These are phyloP conservation scores for Asterella californica DNA, from an alignment of 225 moss, liverwort and hornwort species.

Conservation along the genomic window DNA sequence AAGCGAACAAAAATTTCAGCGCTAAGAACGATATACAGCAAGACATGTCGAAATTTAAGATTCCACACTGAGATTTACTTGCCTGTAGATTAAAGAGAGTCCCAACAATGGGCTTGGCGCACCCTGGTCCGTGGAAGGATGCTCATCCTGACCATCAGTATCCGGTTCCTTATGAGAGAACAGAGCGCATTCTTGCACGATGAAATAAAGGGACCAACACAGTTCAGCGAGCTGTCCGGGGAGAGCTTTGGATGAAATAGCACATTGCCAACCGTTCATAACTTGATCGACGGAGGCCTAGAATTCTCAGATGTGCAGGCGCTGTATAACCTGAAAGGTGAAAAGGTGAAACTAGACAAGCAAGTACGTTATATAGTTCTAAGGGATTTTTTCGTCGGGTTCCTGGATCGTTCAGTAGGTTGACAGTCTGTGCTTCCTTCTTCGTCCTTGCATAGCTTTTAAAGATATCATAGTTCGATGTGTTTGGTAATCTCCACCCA, in stretches of 20 bases:
- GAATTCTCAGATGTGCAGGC: no score
- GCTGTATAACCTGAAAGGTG: conserved; percentile 42
- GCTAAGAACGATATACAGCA: background rate
- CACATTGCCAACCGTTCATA: no score
- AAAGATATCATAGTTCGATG: conserved; percentile 31
- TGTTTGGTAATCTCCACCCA: conserved; percentile 44
- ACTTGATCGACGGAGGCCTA: no score
- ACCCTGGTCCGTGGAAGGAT: conserved; percentile 35
- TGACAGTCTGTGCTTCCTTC: conserved; percentile 48
- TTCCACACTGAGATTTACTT: conserved; percentile 33
- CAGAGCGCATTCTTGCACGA: no score
- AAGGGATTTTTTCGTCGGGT: conserved; percentile 35
- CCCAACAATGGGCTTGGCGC: conserved; percentile 49
- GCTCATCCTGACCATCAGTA: conserved; percentile 42
- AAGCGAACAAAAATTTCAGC: background rate
- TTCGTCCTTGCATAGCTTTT: conserved; percentile 55
- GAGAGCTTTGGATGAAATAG: no score
- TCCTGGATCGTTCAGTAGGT: conserved; percentile 27
- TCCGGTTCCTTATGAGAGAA: conserved; percentile 28
- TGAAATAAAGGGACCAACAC: no score
- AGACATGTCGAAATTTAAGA: background rate
- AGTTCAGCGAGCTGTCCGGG: no score
- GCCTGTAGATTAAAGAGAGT: conserved; percentile 78
- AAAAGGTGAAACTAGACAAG: conserved; percentile 36
- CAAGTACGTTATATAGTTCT: conserved; percentile 43